These are phyloP conservation scores for Biscutella auriculata DNA, from an alignment of 441 rosid species.

Conservation along the genomic window DNA sequence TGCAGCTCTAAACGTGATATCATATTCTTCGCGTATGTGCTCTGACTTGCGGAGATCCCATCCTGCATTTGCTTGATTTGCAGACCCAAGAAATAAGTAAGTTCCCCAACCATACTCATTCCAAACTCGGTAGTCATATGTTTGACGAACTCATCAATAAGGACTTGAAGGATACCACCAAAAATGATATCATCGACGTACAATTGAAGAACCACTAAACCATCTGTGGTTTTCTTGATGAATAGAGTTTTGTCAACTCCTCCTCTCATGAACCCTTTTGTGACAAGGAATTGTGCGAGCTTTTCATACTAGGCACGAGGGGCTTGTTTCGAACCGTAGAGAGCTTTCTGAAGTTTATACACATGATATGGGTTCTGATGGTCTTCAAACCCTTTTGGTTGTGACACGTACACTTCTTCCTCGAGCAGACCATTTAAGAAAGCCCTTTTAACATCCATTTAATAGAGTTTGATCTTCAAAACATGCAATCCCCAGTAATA, in stretches of 20 bases:
- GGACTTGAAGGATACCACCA: background rate
- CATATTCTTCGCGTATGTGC: background rate
- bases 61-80: background rate
- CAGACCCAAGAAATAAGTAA: background rate
- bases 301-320: background rate
- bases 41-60: background rate
- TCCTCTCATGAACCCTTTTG: background rate
- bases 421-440: background rate
- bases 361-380: background rate
- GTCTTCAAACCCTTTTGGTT: background rate
- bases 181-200: background rate
- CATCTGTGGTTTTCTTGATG: too few species aligned
- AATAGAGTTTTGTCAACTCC: background rate
- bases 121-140: background rate
- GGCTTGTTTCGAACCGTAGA: background rate
- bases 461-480: background rate
- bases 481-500: too few species aligned
- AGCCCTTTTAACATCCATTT: background rate
- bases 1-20: accelerated
- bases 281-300: background rate
- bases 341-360: too few species aligned
- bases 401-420: background rate
- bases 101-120: background rate
- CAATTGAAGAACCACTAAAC: background rate
- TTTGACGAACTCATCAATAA: background rate